Evolutionary conservation across 306 rosid genomes (phyloP).

Genomic region (Luffa acutangula): DNA sequence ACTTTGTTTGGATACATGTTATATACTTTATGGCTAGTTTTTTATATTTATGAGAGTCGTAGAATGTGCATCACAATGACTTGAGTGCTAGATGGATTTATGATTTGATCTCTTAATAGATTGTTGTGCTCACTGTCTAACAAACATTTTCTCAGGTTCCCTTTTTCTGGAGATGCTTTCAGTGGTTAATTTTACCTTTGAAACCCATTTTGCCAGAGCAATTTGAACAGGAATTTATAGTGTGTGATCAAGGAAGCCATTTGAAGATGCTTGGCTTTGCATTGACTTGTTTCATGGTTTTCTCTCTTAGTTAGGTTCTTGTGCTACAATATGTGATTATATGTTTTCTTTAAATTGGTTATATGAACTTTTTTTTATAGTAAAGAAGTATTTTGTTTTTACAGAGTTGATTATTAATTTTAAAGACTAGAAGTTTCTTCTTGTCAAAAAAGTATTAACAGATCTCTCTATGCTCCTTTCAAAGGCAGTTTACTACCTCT

Average conservation of each 20-base stretch:
- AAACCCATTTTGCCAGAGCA: too few species aligned
- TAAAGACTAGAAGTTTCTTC: not conserved
- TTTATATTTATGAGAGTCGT: not conserved
- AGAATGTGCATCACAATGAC: not conserved
- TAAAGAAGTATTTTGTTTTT: not conserved
- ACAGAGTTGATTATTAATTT: not conserved
- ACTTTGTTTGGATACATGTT: not conserved
- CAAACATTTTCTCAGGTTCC: too few species aligned
- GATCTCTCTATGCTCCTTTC: constrained; percentile 19
- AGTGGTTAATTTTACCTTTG: too few species aligned
- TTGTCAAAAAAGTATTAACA: not conserved
- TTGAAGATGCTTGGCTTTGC: too few species aligned
- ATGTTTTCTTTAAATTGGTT: too few species aligned
- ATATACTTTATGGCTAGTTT: not conserved
- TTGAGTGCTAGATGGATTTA: not conserved
- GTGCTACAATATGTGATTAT: too few species aligned
- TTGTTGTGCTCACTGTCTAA: not conserved
- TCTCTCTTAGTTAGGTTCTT: too few species aligned
- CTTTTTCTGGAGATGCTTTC: too few species aligned
- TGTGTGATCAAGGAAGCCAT: too few species aligned
- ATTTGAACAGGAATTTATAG: too few species aligned
- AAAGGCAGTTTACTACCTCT: constrained; percentile 71
- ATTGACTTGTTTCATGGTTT: too few species aligned
- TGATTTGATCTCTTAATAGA: not conserved
- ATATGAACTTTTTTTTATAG: not conserved